Conservation (phyloP, 2,329 filamentous ascomycete species). For the Aureobasidium uvarum region DNA sequence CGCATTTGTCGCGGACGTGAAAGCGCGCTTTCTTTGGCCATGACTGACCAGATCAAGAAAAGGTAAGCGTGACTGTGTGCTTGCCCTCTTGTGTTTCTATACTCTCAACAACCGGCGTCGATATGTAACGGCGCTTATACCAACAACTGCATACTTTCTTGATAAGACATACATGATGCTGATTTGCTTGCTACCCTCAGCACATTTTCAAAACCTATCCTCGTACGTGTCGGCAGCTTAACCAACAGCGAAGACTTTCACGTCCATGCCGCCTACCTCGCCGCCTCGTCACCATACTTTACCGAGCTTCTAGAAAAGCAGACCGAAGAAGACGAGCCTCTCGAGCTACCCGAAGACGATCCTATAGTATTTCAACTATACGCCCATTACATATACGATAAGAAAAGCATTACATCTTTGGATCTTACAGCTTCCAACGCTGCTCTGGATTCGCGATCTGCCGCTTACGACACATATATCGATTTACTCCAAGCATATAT, state of each 20-base stretch:
- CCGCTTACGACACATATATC: slow-evolving; percentile 24
- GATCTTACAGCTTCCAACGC: slow-evolving; percentile 7
- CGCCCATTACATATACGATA: slow-evolving; percentile 25
- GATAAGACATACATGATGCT: neutral
- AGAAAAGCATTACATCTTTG: slow-evolving; percentile 16
- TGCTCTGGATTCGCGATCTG: slow-evolving; percentile 7
- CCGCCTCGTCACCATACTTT: slow-evolving; percentile 17
- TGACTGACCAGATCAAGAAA: slow-evolving; percentile 16
- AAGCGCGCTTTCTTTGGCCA: slow-evolving; percentile 23
- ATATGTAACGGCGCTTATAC: neutral
- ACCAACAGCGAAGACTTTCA: slow-evolving; percentile 25
- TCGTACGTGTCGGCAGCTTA: slow-evolving; percentile 20
- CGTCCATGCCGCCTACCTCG: slow-evolving; percentile 19
- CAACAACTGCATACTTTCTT: neutral
- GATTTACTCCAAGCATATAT: slow-evolving; percentile 26
- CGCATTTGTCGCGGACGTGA: slow-evolving; percentile 24
- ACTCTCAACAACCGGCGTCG: neutral
- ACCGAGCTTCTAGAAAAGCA: slow-evolving; percentile 19
- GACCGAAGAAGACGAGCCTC: slow-evolving; percentile 1
- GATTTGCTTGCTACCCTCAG: neutral
- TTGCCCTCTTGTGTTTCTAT: neutral
- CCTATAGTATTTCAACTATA: slow-evolving; percentile 25
- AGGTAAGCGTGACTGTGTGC: slow-evolving; percentile 12
- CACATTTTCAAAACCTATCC: slow-evolving; percentile 19
- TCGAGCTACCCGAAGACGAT: slow-evolving; percentile 22